Evolutionary conservation across 2,329 filamentous ascomycete genomes (phyloP).

Genomic region (Clarireedia hainanense): DNA sequence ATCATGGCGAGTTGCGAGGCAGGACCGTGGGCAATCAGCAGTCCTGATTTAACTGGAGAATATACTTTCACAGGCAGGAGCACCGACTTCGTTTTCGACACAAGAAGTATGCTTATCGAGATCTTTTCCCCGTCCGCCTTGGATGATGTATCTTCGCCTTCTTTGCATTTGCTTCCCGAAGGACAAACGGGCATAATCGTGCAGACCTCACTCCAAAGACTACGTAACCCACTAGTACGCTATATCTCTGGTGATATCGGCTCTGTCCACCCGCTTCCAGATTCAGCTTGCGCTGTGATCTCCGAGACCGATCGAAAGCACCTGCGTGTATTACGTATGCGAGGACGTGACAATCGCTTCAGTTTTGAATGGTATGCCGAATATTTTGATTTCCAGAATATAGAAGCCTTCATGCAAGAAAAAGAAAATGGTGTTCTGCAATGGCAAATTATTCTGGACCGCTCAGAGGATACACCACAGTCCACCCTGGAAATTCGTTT

Average conservation of each 20-base stretch:
- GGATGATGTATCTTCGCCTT: neutral
- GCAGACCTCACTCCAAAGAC: neutral
- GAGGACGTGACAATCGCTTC: neutral
- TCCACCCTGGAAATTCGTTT: neutral
- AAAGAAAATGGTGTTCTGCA: neutral
- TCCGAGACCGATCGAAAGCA: neutral
- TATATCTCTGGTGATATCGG: neutral
- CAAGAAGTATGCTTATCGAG: neutral
- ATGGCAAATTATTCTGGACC: neutral
- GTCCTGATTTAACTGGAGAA: neutral
- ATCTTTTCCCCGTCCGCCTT: neutral
- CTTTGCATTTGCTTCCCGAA: neutral
- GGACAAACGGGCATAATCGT: neutral
- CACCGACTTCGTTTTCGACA: neutral
- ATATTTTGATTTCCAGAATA: neutral
- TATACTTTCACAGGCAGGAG: neutral
- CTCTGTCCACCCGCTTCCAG: neutral
- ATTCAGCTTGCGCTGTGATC: neutral
- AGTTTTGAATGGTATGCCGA: neutral
- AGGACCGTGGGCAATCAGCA: neutral
- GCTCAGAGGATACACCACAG: neutral
- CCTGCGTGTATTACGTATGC: neutral
- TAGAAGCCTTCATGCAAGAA: neutral
- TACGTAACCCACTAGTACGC: neutral
- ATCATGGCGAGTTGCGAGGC: neutral